phyloP scores from a whole-genome alignment of 495 filamentous ascomycete species.

The Xylaria sp. region DNA sequence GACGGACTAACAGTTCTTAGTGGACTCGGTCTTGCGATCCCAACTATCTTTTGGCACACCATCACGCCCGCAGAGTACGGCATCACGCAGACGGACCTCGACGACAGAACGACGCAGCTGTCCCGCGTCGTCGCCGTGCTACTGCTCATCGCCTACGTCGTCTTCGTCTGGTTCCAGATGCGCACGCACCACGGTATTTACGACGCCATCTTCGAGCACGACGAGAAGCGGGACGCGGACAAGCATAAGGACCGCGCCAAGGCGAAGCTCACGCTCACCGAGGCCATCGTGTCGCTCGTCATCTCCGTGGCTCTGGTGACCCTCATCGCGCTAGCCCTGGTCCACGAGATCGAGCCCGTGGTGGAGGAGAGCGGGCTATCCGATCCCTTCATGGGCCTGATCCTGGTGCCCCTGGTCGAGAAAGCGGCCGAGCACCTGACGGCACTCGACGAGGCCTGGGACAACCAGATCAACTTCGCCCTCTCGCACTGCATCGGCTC shows the following conservation, averaged over 20 bases:
- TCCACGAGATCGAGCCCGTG: constrained; percentile 78
- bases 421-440: constrained; percentile 92
- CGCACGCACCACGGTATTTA: constrained; percentile 84
- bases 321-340: constrained; percentile 81
- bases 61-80: constrained; percentile 51
- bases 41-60: constrained; percentile 75
- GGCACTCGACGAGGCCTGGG: constrained; percentile 90
- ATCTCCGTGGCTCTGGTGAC: constrained; percentile 76
- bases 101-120: constrained; percentile 64
- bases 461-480: constrained; percentile 88
- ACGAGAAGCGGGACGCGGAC: constrained; percentile 76
- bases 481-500: constrained; percentile 88
- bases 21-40: constrained; percentile 81
- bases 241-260: constrained; percentile 66
- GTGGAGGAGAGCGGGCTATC: constrained; percentile 68
- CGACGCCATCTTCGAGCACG: constrained; percentile 64
- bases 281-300: constrained; percentile 71
- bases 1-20: constrained; percentile 39
- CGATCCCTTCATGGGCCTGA: constrained; percentile 82
- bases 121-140: constrained; percentile 79
- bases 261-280: constrained; percentile 78
- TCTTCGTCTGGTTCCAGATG: constrained; percentile 83
- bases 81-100: constrained; percentile 49
- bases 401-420: constrained; percentile 83
- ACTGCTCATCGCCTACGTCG: constrained; percentile 77